Evolutionary conservation across 192 early-diverging fungal genomes (phyloP).

Genomic region (Martensiomyces pterosporus): DNA sequence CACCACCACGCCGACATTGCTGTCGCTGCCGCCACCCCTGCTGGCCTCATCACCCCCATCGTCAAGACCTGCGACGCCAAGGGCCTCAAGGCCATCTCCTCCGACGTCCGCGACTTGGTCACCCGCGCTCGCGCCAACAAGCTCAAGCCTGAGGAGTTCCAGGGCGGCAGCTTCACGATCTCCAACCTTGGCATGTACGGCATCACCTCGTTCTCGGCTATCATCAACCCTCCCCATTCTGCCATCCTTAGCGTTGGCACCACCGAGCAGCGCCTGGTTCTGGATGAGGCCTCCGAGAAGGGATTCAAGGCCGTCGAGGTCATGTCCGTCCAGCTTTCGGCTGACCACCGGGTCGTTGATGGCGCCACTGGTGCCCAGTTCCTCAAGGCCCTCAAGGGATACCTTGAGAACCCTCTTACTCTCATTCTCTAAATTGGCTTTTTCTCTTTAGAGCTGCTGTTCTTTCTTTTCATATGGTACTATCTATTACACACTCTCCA

Average conservation of each 20-base stretch:
- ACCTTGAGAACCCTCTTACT: slow-evolving; percentile 92
- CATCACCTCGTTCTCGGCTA: slow-evolving; percentile 91
- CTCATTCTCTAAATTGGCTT: slow-evolving; percentile 73
- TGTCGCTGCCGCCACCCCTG: slow-evolving; percentile 91
- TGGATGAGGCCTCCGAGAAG: slow-evolving; percentile 56
- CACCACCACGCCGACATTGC: slow-evolving; percentile 90
- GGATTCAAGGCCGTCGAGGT: slow-evolving; percentile 70
- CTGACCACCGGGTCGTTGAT: slow-evolving; percentile 94
- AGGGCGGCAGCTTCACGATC: slow-evolving; percentile 97
- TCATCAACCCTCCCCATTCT: slow-evolving; percentile 95
- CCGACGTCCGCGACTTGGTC: slow-evolving; percentile 81
- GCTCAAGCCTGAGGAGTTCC: slow-evolving; percentile 93
- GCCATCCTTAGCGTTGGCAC: slow-evolving; percentile 92
- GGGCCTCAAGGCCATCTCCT: slow-evolving; percentile 83
- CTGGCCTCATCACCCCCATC: slow-evolving; percentile 95
- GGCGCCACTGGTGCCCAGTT: slow-evolving; percentile 90
- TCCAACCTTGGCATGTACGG: slow-evolving; percentile 99
- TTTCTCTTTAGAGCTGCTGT: background rate
- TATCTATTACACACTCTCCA: slow-evolving; percentile 1
- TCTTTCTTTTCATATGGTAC: background rate
- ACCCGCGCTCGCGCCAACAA: slow-evolving; percentile 79
- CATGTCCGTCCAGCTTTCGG: slow-evolving; percentile 83
- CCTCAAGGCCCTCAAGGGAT: slow-evolving; percentile 81
- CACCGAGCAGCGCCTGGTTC: slow-evolving; percentile 70
- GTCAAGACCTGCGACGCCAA: slow-evolving; percentile 75